phyloP scores from a whole-genome alignment of 1,284 basidiomycete genomes.

The Mycena sp. region DNA sequence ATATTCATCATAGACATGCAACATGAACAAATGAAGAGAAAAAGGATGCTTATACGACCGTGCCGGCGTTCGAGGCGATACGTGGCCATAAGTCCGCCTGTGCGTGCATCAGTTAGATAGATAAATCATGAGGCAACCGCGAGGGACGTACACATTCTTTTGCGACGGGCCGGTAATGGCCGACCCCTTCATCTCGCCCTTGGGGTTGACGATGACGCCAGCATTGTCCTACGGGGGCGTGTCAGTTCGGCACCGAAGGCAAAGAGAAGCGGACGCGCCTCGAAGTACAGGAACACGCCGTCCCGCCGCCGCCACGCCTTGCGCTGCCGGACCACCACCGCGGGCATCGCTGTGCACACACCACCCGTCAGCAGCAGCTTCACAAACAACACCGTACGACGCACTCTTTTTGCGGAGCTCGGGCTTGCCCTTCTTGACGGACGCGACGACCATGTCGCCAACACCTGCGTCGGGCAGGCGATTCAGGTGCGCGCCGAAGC shows the following conservation, averaged over 20 bases:
- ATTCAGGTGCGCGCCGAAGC: slow-evolving; percentile 97
- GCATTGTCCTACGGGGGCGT: slow-evolving; percentile 80
- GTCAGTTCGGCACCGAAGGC: not conserved
- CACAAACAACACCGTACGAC: slow-evolving; percentile 39
- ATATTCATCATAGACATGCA: too few species aligned
- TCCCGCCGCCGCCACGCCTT: slow-evolving; percentile 99
- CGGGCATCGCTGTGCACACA: slow-evolving; percentile 85
- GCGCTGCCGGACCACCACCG: slow-evolving; percentile 96
- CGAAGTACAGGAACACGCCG: slow-evolving; percentile 99
- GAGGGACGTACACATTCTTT: slow-evolving; percentile 91
- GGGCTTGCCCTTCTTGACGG: slow-evolving; percentile 99
- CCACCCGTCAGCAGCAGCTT: slow-evolving; percentile 9
- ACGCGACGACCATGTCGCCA: slow-evolving; percentile 99
- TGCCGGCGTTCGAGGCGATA: slow-evolving; percentile 98
- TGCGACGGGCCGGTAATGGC: slow-evolving; percentile 98
- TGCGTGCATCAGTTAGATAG: too few species aligned
- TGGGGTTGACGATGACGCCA: slow-evolving; percentile 97
- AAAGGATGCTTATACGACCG: slow-evolving; percentile 80
- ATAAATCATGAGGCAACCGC: too few species aligned
- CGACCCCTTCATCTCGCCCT: slow-evolving; percentile 99
- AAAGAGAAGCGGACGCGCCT: slow-evolving; percentile 57
- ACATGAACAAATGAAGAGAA: slow-evolving; percentile 4
- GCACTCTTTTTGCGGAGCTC: slow-evolving; percentile 99
- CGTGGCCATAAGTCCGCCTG: slow-evolving; percentile 99
- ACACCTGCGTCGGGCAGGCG: slow-evolving; percentile 98